A percentile compares a stretch with the other conserved stretches of the same genome.
These are phyloP conservation scores for Dendrocalamus sinicus DNA, from an alignment of 176 grass and related monocot species.

Conservation along the genomic window DNA sequence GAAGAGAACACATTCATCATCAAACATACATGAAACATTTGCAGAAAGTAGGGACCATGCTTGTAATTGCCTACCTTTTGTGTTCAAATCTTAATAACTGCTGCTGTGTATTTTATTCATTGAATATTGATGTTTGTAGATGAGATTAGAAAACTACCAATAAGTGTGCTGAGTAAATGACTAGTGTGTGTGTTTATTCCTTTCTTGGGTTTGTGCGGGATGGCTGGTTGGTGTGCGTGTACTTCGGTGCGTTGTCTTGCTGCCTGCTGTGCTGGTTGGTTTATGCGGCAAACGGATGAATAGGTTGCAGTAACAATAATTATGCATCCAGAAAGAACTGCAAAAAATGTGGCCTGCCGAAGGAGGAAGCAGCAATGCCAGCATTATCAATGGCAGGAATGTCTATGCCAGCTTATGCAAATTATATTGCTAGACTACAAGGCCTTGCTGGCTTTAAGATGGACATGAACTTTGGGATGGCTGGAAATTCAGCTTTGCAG, in stretches of 20 bases:
- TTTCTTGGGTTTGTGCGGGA: constrained; percentile 67
- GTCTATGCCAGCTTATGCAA: constrained; percentile 71
- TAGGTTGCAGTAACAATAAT: constrained; percentile 99
- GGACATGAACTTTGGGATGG: constrained; percentile 66
- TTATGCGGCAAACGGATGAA: constrained; percentile 67
- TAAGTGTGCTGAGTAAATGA: constrained; percentile 59
- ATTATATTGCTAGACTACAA: constrained; percentile 67
- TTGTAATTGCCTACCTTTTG: not conserved
- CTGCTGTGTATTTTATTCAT: constrained; percentile 25
- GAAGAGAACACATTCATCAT: not conserved
- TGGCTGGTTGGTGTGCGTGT: constrained; percentile 73
- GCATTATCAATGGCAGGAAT: constrained; percentile 80
- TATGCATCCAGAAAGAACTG: constrained; percentile 99
- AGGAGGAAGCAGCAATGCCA: constrained; percentile 94
- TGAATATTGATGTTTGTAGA: constrained; percentile 22
- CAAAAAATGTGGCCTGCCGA: constrained; percentile 93
- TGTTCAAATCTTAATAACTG: not conserved
- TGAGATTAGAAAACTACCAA: constrained; percentile 45
- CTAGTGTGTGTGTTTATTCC: constrained; percentile 57
- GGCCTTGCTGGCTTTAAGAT: constrained; percentile 69
- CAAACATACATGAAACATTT: not conserved
- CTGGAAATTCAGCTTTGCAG: constrained; percentile 62
- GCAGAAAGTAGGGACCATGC: not conserved
- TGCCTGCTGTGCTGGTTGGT: constrained; percentile 68
- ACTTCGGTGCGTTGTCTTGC: constrained; percentile 59